Evolutionary conservation across 2,329 filamentous ascomycete species (phyloP).

Genomic region (Fusarium scirpi): DNA sequence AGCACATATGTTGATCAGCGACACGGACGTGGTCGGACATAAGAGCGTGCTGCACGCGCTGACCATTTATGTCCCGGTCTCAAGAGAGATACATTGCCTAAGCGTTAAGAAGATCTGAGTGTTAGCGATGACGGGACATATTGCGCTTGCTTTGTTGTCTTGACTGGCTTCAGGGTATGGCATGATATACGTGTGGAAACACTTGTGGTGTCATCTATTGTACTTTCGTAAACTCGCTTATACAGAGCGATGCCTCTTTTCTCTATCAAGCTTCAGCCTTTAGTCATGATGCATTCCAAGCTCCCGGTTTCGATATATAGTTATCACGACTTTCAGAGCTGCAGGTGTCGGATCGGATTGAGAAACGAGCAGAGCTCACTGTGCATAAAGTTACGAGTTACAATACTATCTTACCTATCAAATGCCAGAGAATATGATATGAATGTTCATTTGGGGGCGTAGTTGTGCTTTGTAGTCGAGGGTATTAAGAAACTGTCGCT

Average conservation of each 20-base stretch:
- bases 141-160: not conserved
- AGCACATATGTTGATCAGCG: not conserved
- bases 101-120: not conserved
- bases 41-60: not conserved
- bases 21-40: not conserved
- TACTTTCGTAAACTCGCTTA: not conserved
- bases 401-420: not conserved
- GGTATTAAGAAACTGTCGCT: not conserved
- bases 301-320: too few species aligned
- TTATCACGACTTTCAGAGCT: too few species aligned
- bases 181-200: not conserved
- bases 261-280: accelerated
- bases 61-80: too few species aligned
- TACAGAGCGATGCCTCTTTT: not conserved
- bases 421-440: not conserved
- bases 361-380: not conserved
- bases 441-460: accelerated
- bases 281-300: not conserved
- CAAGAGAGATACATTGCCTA: not conserved
- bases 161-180: not conserved
- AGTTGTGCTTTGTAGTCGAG: not conserved
- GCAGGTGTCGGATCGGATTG: too few species aligned
- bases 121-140: not conserved
- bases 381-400: not conserved
- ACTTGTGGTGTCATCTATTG: not conserved